Percentiles rank a stretch among this genome's conserved stretches.
These are phyloP conservation scores for Corymbia citriodora DNA, from an alignment of 441 rosid species.

Conservation along the genomic window DNA sequence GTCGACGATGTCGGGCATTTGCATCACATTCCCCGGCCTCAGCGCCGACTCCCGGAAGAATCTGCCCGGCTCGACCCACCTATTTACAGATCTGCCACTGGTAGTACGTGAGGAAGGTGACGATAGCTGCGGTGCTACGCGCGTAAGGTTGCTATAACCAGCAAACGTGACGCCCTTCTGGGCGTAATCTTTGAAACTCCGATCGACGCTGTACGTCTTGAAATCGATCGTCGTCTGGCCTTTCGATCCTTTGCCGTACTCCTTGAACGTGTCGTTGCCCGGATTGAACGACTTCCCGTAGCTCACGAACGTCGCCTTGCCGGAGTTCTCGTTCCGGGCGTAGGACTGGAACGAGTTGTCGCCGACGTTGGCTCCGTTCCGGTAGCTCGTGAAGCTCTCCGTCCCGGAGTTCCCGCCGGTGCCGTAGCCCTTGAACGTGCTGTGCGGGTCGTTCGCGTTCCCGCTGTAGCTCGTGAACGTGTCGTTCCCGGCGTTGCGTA, in stretches of 20 bases:
- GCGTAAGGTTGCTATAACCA: slow-evolving; percentile 39
- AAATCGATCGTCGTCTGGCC: slow-evolving; percentile 40
- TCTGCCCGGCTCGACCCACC: slow-evolving; percentile 94
- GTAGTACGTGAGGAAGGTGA: neutral
- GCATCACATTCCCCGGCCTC: slow-evolving; percentile 64
- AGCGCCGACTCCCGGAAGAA: slow-evolving; percentile 76
- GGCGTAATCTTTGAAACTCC: slow-evolving; percentile 69
- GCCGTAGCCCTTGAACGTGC: slow-evolving; percentile 54
- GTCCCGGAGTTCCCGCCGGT: neutral
- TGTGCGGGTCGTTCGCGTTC: slow-evolving; percentile 60
- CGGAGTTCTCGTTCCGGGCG: slow-evolving; percentile 47
- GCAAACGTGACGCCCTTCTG: slow-evolving; percentile 43
- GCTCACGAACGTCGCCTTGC: slow-evolving; percentile 40
- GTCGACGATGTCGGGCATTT: slow-evolving; percentile 89
- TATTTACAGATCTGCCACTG: slow-evolving; percentile 52
- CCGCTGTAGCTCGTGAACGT: slow-evolving; percentile 67
- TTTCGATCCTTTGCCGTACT: slow-evolving; percentile 53
- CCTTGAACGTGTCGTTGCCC: slow-evolving; percentile 66
- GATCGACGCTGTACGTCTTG: slow-evolving; percentile 63
- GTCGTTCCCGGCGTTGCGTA: slow-evolving; percentile 54
- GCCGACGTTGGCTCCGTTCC: slow-evolving; percentile 80
- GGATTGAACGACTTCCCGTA: slow-evolving; percentile 85
- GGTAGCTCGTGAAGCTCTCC: slow-evolving; percentile 45
- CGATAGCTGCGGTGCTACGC: slow-evolving; percentile 33
- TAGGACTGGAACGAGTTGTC: slow-evolving; percentile 76